A percentile compares a stretch with the other conserved stretches of the same genome.
Conservation (phyloP, 805 yeast genomes). For the Cyberlindnera mississippiensis region DNA sequence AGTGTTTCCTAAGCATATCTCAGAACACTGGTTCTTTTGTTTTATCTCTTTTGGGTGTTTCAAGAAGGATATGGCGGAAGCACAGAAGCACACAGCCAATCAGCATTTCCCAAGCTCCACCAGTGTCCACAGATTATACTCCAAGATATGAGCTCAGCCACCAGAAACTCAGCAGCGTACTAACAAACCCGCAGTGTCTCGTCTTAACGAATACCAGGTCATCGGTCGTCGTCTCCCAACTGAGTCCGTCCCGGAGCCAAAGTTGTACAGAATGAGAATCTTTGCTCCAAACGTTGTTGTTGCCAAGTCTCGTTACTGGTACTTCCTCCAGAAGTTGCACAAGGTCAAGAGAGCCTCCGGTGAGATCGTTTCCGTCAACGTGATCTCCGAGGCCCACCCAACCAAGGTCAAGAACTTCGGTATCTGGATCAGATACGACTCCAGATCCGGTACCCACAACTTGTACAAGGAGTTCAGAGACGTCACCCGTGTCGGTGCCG, state of each 20-base stretch:
- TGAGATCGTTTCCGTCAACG: slow-evolving; percentile 93
- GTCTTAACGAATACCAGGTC: slow-evolving; percentile 98
- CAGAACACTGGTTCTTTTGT: background rate
- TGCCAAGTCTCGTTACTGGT: slow-evolving; percentile 99
- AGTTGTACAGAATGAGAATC: slow-evolving; percentile 99
- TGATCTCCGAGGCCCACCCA: slow-evolving; percentile 92
- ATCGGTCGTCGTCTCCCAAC: slow-evolving; percentile 99
- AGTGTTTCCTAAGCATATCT: background rate
- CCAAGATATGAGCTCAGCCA: background rate
- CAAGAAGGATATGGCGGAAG: no score
- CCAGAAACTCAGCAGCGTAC: background rate
- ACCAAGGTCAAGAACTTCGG: slow-evolving; percentile 99
- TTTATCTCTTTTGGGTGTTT: no score
- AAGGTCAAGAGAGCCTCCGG: slow-evolving; percentile 99
- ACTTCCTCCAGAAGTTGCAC: slow-evolving; percentile 98
- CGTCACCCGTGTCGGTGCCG: slow-evolving; percentile 98
- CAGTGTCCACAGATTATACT: background rate
- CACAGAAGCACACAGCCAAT: no score
- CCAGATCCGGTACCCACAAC: slow-evolving; percentile 99
- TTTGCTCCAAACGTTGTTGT: slow-evolving; percentile 98
- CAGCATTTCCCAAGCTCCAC: no score
- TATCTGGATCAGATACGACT: slow-evolving; percentile 99
- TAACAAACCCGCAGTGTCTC: slow-evolving; percentile 59
- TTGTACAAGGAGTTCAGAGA: slow-evolving; percentile 99
- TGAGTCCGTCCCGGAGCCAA: slow-evolving; percentile 98